Evolutionary conservation across 768 basidiomycete species (phyloP), one percentile per base, ranked within the genome.

Genomic region (Amanita inopinata): DNA sequence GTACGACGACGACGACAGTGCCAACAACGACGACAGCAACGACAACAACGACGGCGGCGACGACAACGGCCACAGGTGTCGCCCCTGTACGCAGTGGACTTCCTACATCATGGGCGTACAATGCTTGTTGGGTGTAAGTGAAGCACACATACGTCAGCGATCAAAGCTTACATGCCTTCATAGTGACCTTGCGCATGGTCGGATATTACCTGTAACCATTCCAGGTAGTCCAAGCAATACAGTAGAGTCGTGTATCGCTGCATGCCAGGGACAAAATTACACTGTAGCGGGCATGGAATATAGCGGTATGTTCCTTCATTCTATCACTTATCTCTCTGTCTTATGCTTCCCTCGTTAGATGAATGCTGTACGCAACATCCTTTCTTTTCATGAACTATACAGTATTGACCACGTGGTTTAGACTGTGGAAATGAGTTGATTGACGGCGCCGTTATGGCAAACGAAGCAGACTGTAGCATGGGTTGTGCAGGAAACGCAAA

Each of bases 271-370:
- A 2, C 62, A 66, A 47, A 74, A 76, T 46, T 86, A 70, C 59
- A 74, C 78, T 0, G 51, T 86, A 32, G 85, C 84, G 3, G 88
- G 76, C 11, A 63, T 74, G 30, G 87, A 92, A 57, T 92, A 71
- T 45, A 57, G 70, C 33, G 58, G 76, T 78, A 49, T 51, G 72
- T 66, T 2, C 9, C 35, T 43, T 44, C 38, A 12, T 33, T 41
- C 32, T 24, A 44, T 28, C 18, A 20, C 43, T 32, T 36, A 31
- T 28, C 31, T 4, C 45, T 46, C 24, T 49, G 32, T 47, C 23
- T 38, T 5, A 41, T 34, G 8, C 33, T 44, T 18, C 38, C 37
- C 32, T 38, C 18, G 9, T 30, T 15, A 53, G 64, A 60, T 46
- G 62, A 73, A 56, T 75, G 69, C 59, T 70, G 72, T 74, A 55